Evolutionary conservation across 805 yeast species (phyloP), one percentile per base, ranked within the genome.

Genomic region (Candida adriatica): DNA sequence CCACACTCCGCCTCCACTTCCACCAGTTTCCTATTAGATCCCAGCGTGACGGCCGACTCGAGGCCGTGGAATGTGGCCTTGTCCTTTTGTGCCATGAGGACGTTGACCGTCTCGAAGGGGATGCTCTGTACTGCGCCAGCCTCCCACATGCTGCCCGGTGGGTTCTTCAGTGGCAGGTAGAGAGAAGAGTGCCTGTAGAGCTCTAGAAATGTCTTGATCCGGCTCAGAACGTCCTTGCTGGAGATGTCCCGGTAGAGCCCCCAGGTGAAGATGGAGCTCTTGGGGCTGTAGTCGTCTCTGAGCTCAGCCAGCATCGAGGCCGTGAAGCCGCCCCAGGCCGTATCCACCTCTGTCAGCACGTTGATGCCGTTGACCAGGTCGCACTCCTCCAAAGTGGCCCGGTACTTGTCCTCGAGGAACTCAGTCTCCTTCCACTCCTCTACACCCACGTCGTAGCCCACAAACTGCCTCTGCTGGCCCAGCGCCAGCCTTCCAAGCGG

Each of bases 251-350:
- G n/a, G 33, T 53, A 57, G 15, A 65, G 43, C 0, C 67, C 72
- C 75, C 79, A 75, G 2, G 69, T 59, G 24, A 68, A 61, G 1
- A 68, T 39, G 3, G 63, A 45, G 2, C 55, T 49, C 45, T 74
- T 75, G 2, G 78, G 68, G 11, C 78, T 61, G 44, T 70, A 79
- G 45, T 84, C 94, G 50, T 88, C 96, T 34, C 72, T 63, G 13
- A 87, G 30, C 6, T 65, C 68, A n/a, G 58, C 46, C 16, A 87
- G 36, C 39, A 76, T 42, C 27, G 65, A 64, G 24, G 58, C 52
- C 5, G 83, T 55, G 44, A 82, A 75, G 0, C 95, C 95, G 29
- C 86, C 80, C 97, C 97, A 90, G 0, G 80, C 82, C 15, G 74
- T 66, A 49, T 84, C 94, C 4, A 79, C 43, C 31, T 87, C 95